Base-by-base conservation (phyloP, 768 basidiomycete genomes). In the Auriculariales sp. region DNA sequence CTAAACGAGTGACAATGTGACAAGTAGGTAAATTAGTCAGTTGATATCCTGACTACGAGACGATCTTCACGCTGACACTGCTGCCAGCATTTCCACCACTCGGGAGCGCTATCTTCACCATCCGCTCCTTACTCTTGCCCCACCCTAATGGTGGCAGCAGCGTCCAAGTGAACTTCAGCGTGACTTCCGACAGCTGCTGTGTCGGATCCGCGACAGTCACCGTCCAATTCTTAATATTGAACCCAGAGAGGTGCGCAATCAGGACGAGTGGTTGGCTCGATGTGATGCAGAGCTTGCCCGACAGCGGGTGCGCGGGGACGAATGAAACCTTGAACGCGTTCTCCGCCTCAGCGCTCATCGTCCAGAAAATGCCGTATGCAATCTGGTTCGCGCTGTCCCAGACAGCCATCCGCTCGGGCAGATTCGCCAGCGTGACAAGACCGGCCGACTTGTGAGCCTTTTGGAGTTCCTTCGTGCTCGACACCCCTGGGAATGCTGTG, bases 181-280 rank as follows among this genome's bases (percentile, higher is more conserved):
- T 44, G 19, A 25, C 39, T 19, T 15, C 27, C 22, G 15, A 9
- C 7, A 44, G 22, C 5, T 10, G 67, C 58, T 85, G 82, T 1
- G 78, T 78, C 3, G 82, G 83, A 59, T 85, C 82, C 0, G 81
- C 73, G 11, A 82, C 69, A 0, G 72, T 74, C 28, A 85, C 53
- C 22, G 64, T 65, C 30, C 72, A 67, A 2, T 66, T 62, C 10
- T 62, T 54, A 19, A 69, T 36, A 12, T 67, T 59, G 52, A 19
- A 10, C 14, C 6, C 17, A 25, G 12, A 12, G 4, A 44, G 22
- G 39, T 44, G 9, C 7, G 39, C 39, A 25, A 77, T 67, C 12
- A 79, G 49, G 2, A 66, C 68, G 9, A 52, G 35, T 2, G 52
- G 35, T 25, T 56, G 39, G 27, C 56, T 36, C 17, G 54, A 15